Percentiles rank a stretch among this genome's conserved stretches.
These are phyloP conservation scores for Symbiodinium natans DNA, from an alignment of 73 alveolate species.

Conservation along the genomic window DNA sequence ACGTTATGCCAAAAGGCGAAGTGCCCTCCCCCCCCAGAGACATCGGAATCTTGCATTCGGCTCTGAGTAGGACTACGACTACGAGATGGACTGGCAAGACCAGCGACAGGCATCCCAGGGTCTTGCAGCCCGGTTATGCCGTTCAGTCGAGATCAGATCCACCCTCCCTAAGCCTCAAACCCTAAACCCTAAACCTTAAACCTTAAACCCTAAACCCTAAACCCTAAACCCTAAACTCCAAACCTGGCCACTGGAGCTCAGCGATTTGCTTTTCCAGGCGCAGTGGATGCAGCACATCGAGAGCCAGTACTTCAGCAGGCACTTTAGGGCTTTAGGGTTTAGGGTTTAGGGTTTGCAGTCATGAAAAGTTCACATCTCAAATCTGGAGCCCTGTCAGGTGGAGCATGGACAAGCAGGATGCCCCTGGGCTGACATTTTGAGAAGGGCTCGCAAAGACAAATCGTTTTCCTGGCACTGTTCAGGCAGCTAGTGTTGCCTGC, in stretches of 20 bases:
- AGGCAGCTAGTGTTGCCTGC: not conserved
- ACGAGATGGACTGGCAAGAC: constrained; percentile 83
- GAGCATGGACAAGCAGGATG: constrained; percentile 92
- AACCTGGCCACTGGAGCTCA: too few species aligned
- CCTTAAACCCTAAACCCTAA: too few species aligned
- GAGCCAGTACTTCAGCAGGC: constrained; percentile 93
- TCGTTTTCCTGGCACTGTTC: not conserved
- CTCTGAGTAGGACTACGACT: too few species aligned
- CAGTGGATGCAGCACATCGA: constrained; percentile 89
- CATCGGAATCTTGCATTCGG: too few species aligned
- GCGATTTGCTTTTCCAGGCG: too few species aligned
- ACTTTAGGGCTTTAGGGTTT: too few species aligned
- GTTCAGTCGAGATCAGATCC: not conserved
- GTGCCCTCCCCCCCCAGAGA: too few species aligned
- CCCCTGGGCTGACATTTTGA: not conserved
- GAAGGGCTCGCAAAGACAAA: not conserved
- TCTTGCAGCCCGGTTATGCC: not conserved
- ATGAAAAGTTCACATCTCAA: not conserved
- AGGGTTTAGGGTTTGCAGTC: too few species aligned
- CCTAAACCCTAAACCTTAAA: too few species aligned
- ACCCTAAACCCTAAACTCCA: too few species aligned
- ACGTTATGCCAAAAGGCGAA: too few species aligned
- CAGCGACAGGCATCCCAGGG: constrained; percentile 13
- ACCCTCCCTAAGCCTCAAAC: too few species aligned
- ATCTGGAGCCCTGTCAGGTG: constrained; percentile 70